Percentiles rank a stretch among this genome's conserved stretches.
These are phyloP conservation scores for Suhomyces faveliae DNA, from an alignment of 805 yeast genomes.

Conservation along the genomic window DNA sequence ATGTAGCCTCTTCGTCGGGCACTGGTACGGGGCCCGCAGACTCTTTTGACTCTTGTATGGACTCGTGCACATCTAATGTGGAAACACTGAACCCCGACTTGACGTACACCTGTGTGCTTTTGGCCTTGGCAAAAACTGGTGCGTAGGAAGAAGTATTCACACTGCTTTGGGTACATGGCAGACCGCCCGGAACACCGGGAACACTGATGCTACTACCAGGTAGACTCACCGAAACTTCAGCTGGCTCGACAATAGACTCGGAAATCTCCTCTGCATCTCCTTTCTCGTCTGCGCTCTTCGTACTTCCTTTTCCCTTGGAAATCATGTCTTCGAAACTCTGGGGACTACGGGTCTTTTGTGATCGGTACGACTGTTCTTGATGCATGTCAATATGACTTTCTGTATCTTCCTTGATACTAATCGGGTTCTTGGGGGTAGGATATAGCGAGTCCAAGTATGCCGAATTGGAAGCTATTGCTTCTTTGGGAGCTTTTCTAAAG, in stretches of 20 bases:
- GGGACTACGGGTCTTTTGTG: not conserved
- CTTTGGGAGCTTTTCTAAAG: not conserved
- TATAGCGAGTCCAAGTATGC: not conserved
- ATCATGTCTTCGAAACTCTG: not conserved
- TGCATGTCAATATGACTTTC: not conserved
- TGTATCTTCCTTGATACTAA: not conserved
- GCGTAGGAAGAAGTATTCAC: not conserved
- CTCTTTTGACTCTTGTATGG: no score
- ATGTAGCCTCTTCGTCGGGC: not conserved
- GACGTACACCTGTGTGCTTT: not conserved
- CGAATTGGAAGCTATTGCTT: not conserved
- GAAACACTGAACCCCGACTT: not conserved
- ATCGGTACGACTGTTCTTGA: not conserved
- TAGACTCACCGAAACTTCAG: not conserved
- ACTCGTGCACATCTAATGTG: not conserved
- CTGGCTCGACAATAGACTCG: not conserved
- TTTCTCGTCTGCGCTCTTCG: not conserved
- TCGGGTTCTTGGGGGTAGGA: not conserved
- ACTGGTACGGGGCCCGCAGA: no score
- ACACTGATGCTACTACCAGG: not conserved
- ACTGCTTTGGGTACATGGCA: not conserved
- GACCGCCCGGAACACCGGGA: not conserved
- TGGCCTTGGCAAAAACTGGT: not conserved
- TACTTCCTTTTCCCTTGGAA: not conserved
- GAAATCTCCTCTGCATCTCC: not conserved